Conservation (phyloP, 2,329 filamentous ascomycete genomes). For the Ophidiomyces ophidiicola region DNA sequence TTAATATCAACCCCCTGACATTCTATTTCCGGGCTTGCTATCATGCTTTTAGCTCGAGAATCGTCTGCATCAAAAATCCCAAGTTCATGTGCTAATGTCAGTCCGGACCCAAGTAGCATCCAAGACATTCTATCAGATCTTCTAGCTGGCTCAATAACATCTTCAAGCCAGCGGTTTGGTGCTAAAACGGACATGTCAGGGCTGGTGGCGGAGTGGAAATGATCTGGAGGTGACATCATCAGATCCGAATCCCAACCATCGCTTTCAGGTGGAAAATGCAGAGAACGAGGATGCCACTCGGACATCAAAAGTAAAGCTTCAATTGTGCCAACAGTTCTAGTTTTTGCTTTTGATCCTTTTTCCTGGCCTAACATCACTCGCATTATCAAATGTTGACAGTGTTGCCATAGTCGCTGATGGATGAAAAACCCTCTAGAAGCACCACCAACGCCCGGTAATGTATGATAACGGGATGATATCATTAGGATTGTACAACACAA, state of each 20-base stretch:
- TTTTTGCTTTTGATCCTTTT: constrained; percentile 39
- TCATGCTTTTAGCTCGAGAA: constrained; percentile 19
- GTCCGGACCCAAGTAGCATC: constrained; percentile 45
- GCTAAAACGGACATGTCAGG: constrained; percentile 20
- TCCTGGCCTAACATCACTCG: constrained; percentile 44
- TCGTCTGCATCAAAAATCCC: constrained; percentile 37
- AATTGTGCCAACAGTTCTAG: constrained; percentile 41
- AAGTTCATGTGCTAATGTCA: constrained; percentile 43
- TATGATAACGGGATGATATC: constrained; percentile 43
- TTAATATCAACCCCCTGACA: constrained; percentile 23
- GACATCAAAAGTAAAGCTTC: constrained; percentile 43
- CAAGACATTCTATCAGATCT: constrained; percentile 48
- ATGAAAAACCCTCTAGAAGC: constrained; percentile 42
- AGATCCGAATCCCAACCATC: constrained; percentile 46
- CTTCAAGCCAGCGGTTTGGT: constrained; percentile 39
- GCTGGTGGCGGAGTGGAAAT: constrained; percentile 16
- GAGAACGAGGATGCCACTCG: constrained; percentile 44
- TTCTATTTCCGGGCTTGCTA: constrained; percentile 12
- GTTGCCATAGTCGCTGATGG: constrained; percentile 43
- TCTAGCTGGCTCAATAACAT: constrained; percentile 43
- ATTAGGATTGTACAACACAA: constrained; percentile 43
- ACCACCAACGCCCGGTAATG: constrained; percentile 32
- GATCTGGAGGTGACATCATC: constrained; percentile 24
- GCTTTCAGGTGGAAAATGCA: constrained; percentile 42
- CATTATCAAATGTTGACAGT: constrained; percentile 43